Evolutionary conservation across 441 rosid species (phyloP).

Genomic region (Eutrema salsugineum): DNA sequence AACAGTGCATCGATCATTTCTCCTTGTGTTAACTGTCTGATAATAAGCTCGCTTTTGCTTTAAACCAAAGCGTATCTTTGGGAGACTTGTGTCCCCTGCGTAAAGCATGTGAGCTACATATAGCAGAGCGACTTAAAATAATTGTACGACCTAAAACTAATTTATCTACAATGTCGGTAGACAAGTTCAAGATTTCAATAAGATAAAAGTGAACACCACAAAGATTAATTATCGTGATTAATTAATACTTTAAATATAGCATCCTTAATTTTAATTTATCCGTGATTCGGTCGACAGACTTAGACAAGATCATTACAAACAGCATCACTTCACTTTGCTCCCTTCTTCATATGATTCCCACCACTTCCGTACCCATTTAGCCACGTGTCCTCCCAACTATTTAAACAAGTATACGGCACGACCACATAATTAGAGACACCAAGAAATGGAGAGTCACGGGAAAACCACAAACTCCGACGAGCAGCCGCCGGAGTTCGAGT

Average conservation of each 20-base stretch:
- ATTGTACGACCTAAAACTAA: not conserved
- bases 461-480: not conserved
- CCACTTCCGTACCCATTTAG: not conserved
- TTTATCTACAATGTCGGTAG: not conserved
- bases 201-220: not conserved
- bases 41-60: constrained; percentile 31
- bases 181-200: not conserved
- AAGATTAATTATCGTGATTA: not conserved
- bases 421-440: not conserved
- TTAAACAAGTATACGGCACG: constrained; percentile 14
- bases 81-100: constrained; percentile 50
- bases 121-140: constrained; percentile 7
- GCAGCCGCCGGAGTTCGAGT: constrained; percentile 47
- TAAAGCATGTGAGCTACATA: constrained; percentile 27
- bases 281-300: constrained; percentile 7
- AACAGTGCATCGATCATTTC: not conserved
- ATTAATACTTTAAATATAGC: not conserved
- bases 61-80: constrained; percentile 48
- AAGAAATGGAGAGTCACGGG: not conserved
- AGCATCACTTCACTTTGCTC: not conserved
- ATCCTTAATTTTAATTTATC: not conserved
- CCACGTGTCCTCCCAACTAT: constrained; percentile 15
- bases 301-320: constrained; percentile 22
- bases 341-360: constrained; percentile 6
- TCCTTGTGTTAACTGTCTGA: not conserved